These are phyloP conservation scores for Sporothrix pseudoabietina DNA, from an alignment of 2,329 filamentous ascomycete genomes.

Conservation along the genomic window DNA sequence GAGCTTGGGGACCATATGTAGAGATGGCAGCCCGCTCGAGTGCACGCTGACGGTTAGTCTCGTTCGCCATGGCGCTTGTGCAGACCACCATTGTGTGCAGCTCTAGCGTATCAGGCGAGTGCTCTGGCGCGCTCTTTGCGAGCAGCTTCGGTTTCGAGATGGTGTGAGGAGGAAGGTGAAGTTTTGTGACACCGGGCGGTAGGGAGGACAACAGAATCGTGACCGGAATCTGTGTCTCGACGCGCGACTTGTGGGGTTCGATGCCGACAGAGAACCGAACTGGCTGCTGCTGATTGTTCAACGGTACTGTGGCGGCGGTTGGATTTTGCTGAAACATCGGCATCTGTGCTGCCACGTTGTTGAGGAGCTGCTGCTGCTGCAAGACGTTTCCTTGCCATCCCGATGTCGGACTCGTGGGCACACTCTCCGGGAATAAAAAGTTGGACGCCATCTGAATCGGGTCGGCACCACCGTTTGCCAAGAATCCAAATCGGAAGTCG, in stretches of 20 bases:
- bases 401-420: slow-evolving; percentile 30
- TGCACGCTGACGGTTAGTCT: slow-evolving; percentile 66
- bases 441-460: slow-evolving; percentile 24
- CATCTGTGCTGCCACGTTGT: slow-evolving; percentile 24
- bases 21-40: slow-evolving; percentile 59
- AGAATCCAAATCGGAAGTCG: slow-evolving; percentile 42
- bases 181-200: slow-evolving; percentile 72
- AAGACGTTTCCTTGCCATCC: slow-evolving; percentile 28
- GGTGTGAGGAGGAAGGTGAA: slow-evolving; percentile 85
- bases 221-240: slow-evolving; percentile 95
- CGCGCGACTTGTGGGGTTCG: slow-evolving; percentile 79
- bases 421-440: slow-evolving; percentile 32
- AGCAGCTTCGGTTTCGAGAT: slow-evolving; percentile 94
- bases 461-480: slow-evolving; percentile 23
- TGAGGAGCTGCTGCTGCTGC: slow-evolving; percentile 26
- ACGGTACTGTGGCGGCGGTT: neutral
- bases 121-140: slow-evolving; percentile 68
- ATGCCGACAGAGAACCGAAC: slow-evolving; percentile 52
- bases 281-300: slow-evolving; percentile 24
- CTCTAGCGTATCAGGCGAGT: slow-evolving; percentile 73
- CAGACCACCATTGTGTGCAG: slow-evolving; percentile 82
- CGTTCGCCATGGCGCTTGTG: slow-evolving; percentile 84
- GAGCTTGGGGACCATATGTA: slow-evolving; percentile 41
- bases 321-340: slow-evolving; percentile 30
- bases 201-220: slow-evolving; percentile 76